Conservation (phyloP, 2,329 filamentous ascomycete genomes). For the Pyrenochaeta sp. region DNA sequence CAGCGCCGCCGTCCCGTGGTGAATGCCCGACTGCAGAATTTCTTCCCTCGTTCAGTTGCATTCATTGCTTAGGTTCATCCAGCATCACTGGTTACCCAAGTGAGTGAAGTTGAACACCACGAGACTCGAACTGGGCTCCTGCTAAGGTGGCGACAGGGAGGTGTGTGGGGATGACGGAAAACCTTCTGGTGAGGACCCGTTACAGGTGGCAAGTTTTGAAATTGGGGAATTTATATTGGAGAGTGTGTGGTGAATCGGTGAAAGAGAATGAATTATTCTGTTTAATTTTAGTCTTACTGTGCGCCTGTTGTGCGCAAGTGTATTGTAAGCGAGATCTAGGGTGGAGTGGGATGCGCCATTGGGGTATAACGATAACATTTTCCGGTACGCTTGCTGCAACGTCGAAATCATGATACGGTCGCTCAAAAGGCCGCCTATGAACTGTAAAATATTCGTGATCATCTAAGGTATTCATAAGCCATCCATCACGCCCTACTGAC, state of each 20-base stretch:
- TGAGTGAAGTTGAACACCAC: slow-evolving; percentile 52
- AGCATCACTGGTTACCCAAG: slow-evolving; percentile 53
- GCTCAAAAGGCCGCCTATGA: neutral
- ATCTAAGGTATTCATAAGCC: neutral
- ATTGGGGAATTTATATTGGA: slow-evolving; percentile 14
- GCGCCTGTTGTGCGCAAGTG: neutral
- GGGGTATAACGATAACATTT: neutral
- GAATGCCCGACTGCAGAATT: slow-evolving; percentile 54
- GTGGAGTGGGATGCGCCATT: neutral
- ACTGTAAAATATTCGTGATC: neutral
- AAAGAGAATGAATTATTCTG: neutral
- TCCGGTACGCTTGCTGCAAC: no score
- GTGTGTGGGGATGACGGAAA: slow-evolving; percentile 42
- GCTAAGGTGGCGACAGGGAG: slow-evolving; percentile 41
- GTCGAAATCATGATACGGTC: neutral
- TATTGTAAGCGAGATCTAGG: neutral
- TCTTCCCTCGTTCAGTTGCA: slow-evolving; percentile 52
- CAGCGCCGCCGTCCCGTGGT: slow-evolving; percentile 53
- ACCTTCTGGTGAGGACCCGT: slow-evolving; percentile 48
- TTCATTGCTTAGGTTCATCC: slow-evolving; percentile 55
- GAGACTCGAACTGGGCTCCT: slow-evolving; percentile 55
- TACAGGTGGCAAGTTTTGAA: slow-evolving; percentile 37
- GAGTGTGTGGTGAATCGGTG: neutral
- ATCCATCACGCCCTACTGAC: slow-evolving; percentile 13
- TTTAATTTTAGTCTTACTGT: neutral